phyloP scores from a whole-genome alignment of 805 yeast genomes.

The Priceomyces fermenticarens region DNA sequence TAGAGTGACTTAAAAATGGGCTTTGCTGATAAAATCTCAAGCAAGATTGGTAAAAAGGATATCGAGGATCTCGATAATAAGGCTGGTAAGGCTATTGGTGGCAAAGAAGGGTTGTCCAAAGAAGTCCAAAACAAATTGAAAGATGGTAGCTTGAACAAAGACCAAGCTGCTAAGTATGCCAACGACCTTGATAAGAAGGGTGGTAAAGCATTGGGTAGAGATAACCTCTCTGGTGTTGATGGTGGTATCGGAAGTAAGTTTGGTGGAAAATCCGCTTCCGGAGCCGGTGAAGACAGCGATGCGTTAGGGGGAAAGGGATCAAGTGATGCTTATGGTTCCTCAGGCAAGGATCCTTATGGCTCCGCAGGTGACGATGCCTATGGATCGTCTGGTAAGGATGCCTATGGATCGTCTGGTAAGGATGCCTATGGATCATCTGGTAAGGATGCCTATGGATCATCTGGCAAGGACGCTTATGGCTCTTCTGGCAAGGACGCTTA shows the following conservation, averaged over 20 bases:
- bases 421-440: conserved; percentile 12
- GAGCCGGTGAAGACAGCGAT: conserved; percentile 7
- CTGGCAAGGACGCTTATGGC: conserved; percentile 8
- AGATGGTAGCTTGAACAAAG: conserved; percentile 27
- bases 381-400: background rate
- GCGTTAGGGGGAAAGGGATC: conserved; percentile 8
- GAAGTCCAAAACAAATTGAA: conserved; percentile 27
- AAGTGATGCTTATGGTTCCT: conserved; percentile 9
- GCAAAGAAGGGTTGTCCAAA: conserved; percentile 24
- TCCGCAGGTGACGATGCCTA: conserved; percentile 7
- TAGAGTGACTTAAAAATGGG: conserved; percentile 26
- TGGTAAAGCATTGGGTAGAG: conserved; percentile 16
- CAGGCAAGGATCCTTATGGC: conserved; percentile 16
- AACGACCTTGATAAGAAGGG: conserved; percentile 17
- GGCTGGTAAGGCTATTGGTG: conserved; percentile 25
- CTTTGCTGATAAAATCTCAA: conserved; percentile 32
- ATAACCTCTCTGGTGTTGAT: conserved; percentile 24
- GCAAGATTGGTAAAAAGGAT: conserved; percentile 27
- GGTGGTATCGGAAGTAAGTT: conserved; percentile 28
- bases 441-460: conserved; percentile 14
- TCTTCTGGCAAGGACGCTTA: conserved; percentile 10
- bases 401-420: background rate
- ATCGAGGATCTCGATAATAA: conserved; percentile 23
- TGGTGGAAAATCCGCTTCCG: conserved; percentile 8
- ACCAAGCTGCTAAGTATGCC: conserved; percentile 26